Base-by-base conservation (phyloP, 495 filamentous ascomycete genomes). In the Usnea hakonensis region DNA sequence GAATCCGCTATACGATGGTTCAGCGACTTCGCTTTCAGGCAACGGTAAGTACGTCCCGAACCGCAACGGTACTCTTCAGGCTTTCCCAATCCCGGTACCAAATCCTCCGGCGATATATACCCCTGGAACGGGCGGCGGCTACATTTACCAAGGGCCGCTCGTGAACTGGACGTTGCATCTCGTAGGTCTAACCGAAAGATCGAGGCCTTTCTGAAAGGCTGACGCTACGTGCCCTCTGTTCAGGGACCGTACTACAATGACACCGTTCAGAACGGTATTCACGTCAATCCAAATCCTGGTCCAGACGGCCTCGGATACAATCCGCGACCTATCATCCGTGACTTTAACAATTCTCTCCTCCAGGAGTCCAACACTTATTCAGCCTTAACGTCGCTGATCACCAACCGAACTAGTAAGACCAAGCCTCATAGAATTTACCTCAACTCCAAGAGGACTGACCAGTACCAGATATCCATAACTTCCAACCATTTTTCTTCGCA, bases 1-100 rank as follows among this genome's bases (percentile, higher is more conserved):
- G 26, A 57, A 35, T 57, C 76, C 77, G 1, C 62, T 78, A 56
- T 81, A 81, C 65, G 80, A 82, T 61, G 77, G 78, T 60, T 72
- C 68, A 53, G 63, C 70, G 8, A 73, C 71, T 32, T 77, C 72
- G 38, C 69, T 81, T 59, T 70, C 72, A 62, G 78, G 78, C 55
- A 77, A 85, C 61, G 83, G 83, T 54, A 73, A 67, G 57, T 71
- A 69, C 63, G 68, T 76, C 36, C 68, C 71, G 0, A 54, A 70
- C 48, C 26, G 55, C 26, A 35, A 35, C 26, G 32, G 32, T 38
- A 57, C 23, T 43, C 23, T 57, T 17, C 32, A 35, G 55, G 4
- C 55, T 3, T 57, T 57, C 11, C 26, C 26, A 35, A n/a, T 57
- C 55, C 23, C 26, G 13, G 26, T 38, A 11, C 19, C 23, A 37